A percentile compares a stretch with the other conserved stretches of the same genome.
Evolutionary conservation across 257 asterid genomes (phyloP).

Genomic region (Cynanchum wilfordii): DNA sequence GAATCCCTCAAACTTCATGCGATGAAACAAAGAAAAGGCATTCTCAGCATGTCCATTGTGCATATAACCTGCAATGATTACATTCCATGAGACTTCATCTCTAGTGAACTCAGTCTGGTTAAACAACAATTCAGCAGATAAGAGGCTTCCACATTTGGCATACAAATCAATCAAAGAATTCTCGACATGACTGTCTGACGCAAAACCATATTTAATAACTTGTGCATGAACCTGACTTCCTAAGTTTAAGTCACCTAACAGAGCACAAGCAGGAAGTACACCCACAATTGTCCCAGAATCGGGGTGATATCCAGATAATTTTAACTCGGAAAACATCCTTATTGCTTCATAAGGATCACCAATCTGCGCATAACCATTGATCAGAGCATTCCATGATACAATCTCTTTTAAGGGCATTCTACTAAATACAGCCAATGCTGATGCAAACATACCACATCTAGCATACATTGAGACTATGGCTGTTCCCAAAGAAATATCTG

Average conservation of each 20-base stretch:
- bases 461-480: conserved; percentile 45
- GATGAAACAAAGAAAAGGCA: conserved; percentile 26
- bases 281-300: conserved; percentile 39
- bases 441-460: conserved; percentile 24
- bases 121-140: conserved; percentile 30
- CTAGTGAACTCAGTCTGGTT: conserved; percentile 18
- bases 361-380: conserved; percentile 33
- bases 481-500: conserved; percentile 33
- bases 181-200: conserved; percentile 30
- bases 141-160: conserved; percentile 35
- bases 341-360: conserved; percentile 25
- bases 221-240: conserved; percentile 32
- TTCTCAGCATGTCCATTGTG: conserved; percentile 28
- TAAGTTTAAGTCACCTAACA: conserved; percentile 19
- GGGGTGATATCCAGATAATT: conserved; percentile 25
- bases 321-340: conserved; percentile 25
- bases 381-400: conserved; percentile 42
- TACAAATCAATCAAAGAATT: conserved; percentile 39
- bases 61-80: conserved; percentile 36
- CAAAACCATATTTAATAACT: conserved; percentile 28
- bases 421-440: conserved; percentile 27
- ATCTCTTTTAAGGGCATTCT: conserved; percentile 30
- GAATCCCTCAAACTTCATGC: conserved; percentile 23
- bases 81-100: conserved; percentile 41
- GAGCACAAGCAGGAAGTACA: conserved; percentile 38